Evolutionary conservation across 176 grass and related monocot species (phyloP).

Genomic region (Poa pratensis): DNA sequence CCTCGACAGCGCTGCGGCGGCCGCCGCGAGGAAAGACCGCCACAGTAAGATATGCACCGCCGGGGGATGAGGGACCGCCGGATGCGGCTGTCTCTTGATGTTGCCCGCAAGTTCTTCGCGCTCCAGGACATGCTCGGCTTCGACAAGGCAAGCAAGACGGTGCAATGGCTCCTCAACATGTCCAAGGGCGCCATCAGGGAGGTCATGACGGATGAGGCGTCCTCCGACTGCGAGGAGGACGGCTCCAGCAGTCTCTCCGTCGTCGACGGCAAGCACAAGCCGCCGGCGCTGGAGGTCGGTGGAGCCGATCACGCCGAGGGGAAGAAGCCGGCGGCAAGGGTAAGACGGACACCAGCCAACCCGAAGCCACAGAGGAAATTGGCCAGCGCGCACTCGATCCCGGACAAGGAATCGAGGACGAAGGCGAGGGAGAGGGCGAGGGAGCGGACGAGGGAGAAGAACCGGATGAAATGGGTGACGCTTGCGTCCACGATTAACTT

Average conservation of each 20-base stretch:
- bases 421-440: conserved; percentile 88
- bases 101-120: conserved; percentile 86
- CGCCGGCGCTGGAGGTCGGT: background rate
- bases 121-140: conserved; percentile 93
- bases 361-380: conserved; percentile 50
- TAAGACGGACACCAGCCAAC: conserved; percentile 42
- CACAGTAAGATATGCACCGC: conserved; percentile 97
- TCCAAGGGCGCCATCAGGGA: conserved; percentile 80
- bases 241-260: conserved; percentile 67
- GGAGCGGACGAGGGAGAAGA: conserved; percentile 88
- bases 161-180: conserved; percentile 88
- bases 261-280: conserved; percentile 57
- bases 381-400: conserved; percentile 41
- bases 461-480: conserved; percentile 61
- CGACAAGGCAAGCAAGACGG: conserved; percentile 97
- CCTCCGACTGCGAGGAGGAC: conserved; percentile 64
- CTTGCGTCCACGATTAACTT: conserved; percentile 60
- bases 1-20: conserved; percentile 24
- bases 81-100: conserved; percentile 89
- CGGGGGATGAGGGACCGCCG: conserved; percentile 74
- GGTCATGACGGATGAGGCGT: conserved; percentile 55
- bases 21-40: conserved; percentile 69
- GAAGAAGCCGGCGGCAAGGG: conserved; percentile 49
- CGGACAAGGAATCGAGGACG: conserved; percentile 70
- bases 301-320: conserved; percentile 28